Evolutionary conservation across 371 early-diverging fungal genomes (phyloP).

Genomic region (Apophysomyces sp.): DNA sequence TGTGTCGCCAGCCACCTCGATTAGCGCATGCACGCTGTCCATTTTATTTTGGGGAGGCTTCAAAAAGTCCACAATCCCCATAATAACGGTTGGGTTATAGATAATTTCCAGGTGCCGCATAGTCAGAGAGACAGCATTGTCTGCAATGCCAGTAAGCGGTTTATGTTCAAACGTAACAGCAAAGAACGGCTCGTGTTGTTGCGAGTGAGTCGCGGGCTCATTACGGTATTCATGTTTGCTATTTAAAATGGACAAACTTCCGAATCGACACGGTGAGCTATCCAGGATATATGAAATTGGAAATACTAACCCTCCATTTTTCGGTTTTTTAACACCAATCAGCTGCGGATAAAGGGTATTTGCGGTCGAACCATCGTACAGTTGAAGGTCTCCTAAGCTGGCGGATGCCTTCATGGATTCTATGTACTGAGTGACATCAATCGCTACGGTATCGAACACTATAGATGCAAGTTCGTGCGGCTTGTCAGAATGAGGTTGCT

Average conservation of each 20-base stretch:
- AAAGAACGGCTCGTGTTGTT: conserved; percentile 59
- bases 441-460: conserved; percentile 66
- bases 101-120: conserved; percentile 84
- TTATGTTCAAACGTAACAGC: conserved; percentile 67
- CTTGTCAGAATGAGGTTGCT: conserved; percentile 59
- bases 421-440: conserved; percentile 58
- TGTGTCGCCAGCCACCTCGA: conserved; percentile 74
- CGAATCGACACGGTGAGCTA: neutral
- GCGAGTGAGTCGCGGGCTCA: neutral
- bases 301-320: conserved; percentile 15
- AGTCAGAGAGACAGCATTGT: conserved; percentile 66
- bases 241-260: neutral
- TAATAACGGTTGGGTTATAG: conserved; percentile 68
- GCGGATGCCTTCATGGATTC: conserved; percentile 72
- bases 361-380: conserved; percentile 78
- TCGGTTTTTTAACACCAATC: conserved; percentile 76
- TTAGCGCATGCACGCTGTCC: conserved; percentile 54
- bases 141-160: conserved; percentile 72
- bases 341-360: conserved; percentile 80
- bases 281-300: neutral
- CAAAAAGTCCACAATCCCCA: conserved; percentile 70
- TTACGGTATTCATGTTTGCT: neutral
- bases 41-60: conserved; percentile 64
- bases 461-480: conserved; percentile 60
- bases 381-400: conserved; percentile 74